phyloP scores from a whole-genome alignment of 2,329 filamentous ascomycete species.

The Colletotrichum sidae region DNA sequence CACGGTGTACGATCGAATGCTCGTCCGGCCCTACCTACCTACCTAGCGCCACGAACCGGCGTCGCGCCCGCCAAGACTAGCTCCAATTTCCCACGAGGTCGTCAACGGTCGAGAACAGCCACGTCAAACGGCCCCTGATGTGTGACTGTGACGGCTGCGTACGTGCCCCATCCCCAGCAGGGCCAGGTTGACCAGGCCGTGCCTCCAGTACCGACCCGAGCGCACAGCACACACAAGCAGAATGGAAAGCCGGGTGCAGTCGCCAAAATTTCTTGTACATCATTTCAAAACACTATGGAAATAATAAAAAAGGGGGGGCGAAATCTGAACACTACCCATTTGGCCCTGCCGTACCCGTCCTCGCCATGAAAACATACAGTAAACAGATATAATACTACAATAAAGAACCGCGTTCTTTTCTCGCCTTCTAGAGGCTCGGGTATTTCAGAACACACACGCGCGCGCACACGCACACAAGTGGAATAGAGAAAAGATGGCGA shows the following conservation, averaged over 20 bases:
- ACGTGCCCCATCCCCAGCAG: too few relatives aligned
- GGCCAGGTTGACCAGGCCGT: too few relatives aligned
- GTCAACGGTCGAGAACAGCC: background rate
- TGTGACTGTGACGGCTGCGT: too few relatives aligned
- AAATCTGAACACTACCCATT: constrained; percentile 24
- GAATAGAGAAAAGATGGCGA: constrained; percentile 22
- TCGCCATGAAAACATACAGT: background rate
- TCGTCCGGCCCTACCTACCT: too few relatives aligned
- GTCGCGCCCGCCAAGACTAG: background rate
- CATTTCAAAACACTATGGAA: constrained; percentile 35
- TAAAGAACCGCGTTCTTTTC: constrained; percentile 32
- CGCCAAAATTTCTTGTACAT: constrained; percentile 30
- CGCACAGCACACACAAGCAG: background rate
- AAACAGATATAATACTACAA: constrained; percentile 23
- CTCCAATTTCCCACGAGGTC: constrained; percentile 1
- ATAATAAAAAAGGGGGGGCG: constrained; percentile 34
- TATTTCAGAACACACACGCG: constrained; percentile 36
- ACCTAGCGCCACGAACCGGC: too few relatives aligned
- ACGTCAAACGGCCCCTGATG: background rate
- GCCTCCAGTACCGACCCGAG: background rate
- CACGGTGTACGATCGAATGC: too few relatives aligned
- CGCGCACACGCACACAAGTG: constrained; percentile 21
- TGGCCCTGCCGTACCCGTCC: constrained; percentile 9
- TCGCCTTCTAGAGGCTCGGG: constrained; percentile 37
- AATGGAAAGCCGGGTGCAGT: background rate